Base-by-base conservation (phyloP, 257 asterid genomes). In the Penstemon newberryi region DNA sequence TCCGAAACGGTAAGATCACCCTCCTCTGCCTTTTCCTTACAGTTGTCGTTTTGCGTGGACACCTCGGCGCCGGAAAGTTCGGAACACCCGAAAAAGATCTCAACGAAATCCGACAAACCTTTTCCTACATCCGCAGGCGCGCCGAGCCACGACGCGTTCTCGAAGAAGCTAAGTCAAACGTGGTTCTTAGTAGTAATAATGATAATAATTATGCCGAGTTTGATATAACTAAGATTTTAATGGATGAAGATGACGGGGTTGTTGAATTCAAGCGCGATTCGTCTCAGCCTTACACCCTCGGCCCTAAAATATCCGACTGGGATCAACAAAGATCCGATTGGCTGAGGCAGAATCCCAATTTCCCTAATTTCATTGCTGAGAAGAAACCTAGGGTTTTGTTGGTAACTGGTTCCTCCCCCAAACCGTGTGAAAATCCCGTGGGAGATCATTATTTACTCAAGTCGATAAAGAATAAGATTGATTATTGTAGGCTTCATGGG, bases 41-140 rank as follows among this genome's bases (percentile, higher is more conserved):
- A 6, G 75, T 91, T 53, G 46, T 91, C 73, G 89, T 91, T 37
- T 74, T 91, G 3, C 87, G 95, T 11, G 96, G 84, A 3, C 77
- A 87, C 51, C 71, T 91, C 62, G 98, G 96, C 13, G 96, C 96
- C 56, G 96, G 98, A 1, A 92, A 77, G 73, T 89, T 89, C 60
- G 96, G 98, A 18, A 86, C 96, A 6, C 97, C 98, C 56, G 93
- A 87, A 69, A 85, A 92, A 51, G 98, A 92, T 73, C 78, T 92
- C 10, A 84, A 87, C 13, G 96, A 87, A 67, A 85, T 92, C 83
- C 89, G 96, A 3, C 85, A 90, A 4, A 86, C 98, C 0, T 81
- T 92, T 70, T 85, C 92, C 6, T 82, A 82, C 83, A 79, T 85
- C 56, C 85, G 96, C 52, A 73, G 70, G 45, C 87, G 92, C 7